phyloP scores from a whole-genome alignment of 2,329 filamentous ascomycete genomes.

The Aspergillus pseudonomiae region DNA sequence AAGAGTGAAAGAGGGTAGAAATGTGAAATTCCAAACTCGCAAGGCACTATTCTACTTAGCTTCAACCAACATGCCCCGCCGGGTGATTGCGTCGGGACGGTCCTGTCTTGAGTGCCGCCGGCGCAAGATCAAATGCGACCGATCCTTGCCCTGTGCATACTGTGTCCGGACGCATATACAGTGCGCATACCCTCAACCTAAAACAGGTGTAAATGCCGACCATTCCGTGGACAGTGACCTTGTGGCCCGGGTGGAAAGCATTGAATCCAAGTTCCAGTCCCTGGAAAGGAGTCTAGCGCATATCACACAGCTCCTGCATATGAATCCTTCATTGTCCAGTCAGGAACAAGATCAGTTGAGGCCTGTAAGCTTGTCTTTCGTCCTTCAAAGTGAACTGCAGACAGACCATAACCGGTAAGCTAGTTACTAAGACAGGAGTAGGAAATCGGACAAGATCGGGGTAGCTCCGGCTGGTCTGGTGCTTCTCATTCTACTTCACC shows the following conservation, averaged over 20 bases:
- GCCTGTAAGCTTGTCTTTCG: not conserved
- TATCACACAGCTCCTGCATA: constrained; percentile 10
- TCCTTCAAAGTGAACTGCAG: not conserved
- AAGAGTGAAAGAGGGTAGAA: no score
- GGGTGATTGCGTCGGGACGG: constrained; percentile 12
- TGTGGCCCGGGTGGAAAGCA: constrained; percentile 12
- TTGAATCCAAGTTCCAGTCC: constrained; percentile 11
- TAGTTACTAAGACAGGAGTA: not conserved
- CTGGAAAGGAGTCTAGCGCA: constrained; percentile 8
- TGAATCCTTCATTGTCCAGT: not conserved
- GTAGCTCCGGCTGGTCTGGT: not conserved
- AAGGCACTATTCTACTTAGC: no score
- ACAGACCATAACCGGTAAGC: not conserved
- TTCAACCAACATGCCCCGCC: constrained; percentile 8
- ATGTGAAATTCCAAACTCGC: no score
- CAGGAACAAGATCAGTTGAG: not conserved
- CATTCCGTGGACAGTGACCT: not conserved
- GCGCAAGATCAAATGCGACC: constrained; percentile 31
- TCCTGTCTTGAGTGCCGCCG: constrained; percentile 30
- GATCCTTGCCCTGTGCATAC: constrained; percentile 27
- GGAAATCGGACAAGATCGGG: not conserved
- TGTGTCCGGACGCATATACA: constrained; percentile 37
- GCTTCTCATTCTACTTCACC: not conserved
- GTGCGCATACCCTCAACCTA: constrained; percentile 33
- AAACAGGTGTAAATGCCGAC: not conserved